Conservation (phyloP, 139 green algal genomes). For the Monoraphidium neglectum region DNA sequence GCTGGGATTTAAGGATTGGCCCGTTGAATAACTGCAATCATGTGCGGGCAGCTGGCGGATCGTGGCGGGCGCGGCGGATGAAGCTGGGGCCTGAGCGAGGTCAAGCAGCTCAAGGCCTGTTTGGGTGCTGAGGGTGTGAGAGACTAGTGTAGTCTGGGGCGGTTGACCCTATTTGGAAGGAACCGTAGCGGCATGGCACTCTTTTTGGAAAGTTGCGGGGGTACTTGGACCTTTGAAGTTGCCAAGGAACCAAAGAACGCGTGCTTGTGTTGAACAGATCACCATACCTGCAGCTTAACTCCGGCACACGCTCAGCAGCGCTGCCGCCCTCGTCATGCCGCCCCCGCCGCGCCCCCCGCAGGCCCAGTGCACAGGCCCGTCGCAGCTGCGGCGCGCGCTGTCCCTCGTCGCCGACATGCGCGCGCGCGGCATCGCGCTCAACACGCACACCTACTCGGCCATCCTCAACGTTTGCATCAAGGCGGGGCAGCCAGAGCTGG, state of each 20-base stretch:
- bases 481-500: conserved; percentile 16
- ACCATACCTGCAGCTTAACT: not conserved
- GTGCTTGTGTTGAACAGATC: not conserved
- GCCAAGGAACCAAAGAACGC: not conserved
- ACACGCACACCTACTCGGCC: conserved; percentile 72
- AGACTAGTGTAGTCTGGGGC: too few relatives aligned
- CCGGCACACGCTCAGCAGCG: not conserved
- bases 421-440: conserved; percentile 46
- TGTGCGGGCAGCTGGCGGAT: too few relatives aligned
- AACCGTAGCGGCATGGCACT: not conserved
- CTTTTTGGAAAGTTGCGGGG: not conserved
- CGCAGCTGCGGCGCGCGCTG: conserved; percentile 56
- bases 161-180: not conserved
- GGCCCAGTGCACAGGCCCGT: conserved; percentile 58
- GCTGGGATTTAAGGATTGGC: too few relatives aligned
- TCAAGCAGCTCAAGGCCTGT: too few relatives aligned
- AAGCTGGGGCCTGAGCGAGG: too few relatives aligned
- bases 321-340: not conserved
- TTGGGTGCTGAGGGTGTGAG: too few relatives aligned
- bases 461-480: conserved; percentile 36
- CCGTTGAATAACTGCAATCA: too few relatives aligned
- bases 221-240: not conserved
- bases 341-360: not conserved
- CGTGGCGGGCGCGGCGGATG: too few relatives aligned
- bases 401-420: conserved; percentile 66